Percentiles rank a stretch among this genome's conserved stretches.
phyloP scores from a whole-genome alignment of 2,329 filamentous ascomycete genomes.

The Arthroderma uncinatum region DNA sequence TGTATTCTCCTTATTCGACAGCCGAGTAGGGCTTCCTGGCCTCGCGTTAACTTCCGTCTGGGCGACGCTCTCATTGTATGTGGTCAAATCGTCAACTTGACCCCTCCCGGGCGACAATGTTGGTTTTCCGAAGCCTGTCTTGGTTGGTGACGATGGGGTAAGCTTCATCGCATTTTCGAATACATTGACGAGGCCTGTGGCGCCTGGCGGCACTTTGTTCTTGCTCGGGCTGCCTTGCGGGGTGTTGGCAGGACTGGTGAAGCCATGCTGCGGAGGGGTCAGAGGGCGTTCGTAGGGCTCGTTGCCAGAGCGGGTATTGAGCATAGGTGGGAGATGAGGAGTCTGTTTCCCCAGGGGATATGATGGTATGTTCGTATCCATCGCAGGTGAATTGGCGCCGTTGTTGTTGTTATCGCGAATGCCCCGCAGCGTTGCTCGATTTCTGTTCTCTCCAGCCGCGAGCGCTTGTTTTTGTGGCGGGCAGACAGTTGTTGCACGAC shows the following conservation, averaged over 20 bases:
- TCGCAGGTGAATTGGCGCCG: conserved; percentile 12
- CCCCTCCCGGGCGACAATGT: conserved; percentile 32
- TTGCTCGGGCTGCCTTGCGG: conserved; percentile 44
- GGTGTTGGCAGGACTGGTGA: conserved; percentile 39
- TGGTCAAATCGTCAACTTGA: conserved; percentile 24
- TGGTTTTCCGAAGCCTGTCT: conserved; percentile 30
- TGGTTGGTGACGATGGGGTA: conserved; percentile 35
- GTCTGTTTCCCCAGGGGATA: conserved; percentile 28
- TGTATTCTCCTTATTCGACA: conserved; percentile 67
- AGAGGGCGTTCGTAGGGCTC: conserved; percentile 38
- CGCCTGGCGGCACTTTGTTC: conserved; percentile 37
- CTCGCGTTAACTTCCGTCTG: conserved; percentile 21
- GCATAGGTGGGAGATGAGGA: conserved; percentile 37
- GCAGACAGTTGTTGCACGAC: not conserved
- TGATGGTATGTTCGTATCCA: conserved; percentile 27
- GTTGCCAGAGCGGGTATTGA: conserved; percentile 40
- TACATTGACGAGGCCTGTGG: conserved; percentile 39
- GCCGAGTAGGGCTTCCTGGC: conserved; percentile 35
- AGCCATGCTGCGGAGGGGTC: conserved; percentile 35
- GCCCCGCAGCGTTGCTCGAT: not conserved
- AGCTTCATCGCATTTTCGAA: conserved; percentile 43
- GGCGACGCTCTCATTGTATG: conserved; percentile 35
- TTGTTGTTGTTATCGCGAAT: not conserved
- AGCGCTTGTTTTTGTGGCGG: not conserved
- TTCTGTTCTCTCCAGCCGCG: not conserved